These are phyloP conservation scores for Scheffersomyces lignosus DNA, from an alignment of 805 yeast genomes.

Conservation along the genomic window DNA sequence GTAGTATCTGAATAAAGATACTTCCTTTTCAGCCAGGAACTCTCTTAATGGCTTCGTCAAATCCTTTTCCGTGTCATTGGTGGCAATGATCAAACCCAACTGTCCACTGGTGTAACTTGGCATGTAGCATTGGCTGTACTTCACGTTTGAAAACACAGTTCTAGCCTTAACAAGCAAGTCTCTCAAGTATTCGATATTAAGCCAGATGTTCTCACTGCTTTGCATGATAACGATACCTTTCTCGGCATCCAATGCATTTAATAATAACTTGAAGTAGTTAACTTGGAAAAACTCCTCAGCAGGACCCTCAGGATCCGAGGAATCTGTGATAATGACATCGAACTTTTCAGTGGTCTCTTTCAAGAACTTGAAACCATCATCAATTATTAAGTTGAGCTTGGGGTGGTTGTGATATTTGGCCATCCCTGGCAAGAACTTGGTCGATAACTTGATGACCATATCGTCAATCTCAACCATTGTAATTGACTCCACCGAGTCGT, in stretches of 20 bases:
- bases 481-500: slow-evolving; percentile 56
- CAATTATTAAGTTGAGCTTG: slow-evolving; percentile 63
- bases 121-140: slow-evolving; percentile 76
- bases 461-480: slow-evolving; percentile 89
- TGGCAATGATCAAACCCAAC: slow-evolving; percentile 73
- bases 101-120: slow-evolving; percentile 91
- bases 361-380: slow-evolving; percentile 83
- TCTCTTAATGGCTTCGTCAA: slow-evolving; percentile 54
- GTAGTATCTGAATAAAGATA: slow-evolving; percentile 59
- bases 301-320: slow-evolving; percentile 95
- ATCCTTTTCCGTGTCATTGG: slow-evolving; percentile 49
- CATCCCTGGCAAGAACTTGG: slow-evolving; percentile 76
- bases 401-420: slow-evolving; percentile 62
- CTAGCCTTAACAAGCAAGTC: slow-evolving; percentile 49
- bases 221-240: slow-evolving; percentile 79
- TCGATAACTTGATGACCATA: slow-evolving; percentile 70
- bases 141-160: slow-evolving; percentile 58
- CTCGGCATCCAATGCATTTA: slow-evolving; percentile 54
- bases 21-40: slow-evolving; percentile 46
- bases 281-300: slow-evolving; percentile 86
- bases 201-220: slow-evolving; percentile 74
- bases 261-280: slow-evolving; percentile 68
- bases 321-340: slow-evolving; percentile 88
- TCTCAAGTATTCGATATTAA: slow-evolving; percentile 55
- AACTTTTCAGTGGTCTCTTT: slow-evolving; percentile 49